These are phyloP conservation scores for Sanghuangporus baumii DNA, from an alignment of 1,284 basidiomycete species.

Conservation along the genomic window DNA sequence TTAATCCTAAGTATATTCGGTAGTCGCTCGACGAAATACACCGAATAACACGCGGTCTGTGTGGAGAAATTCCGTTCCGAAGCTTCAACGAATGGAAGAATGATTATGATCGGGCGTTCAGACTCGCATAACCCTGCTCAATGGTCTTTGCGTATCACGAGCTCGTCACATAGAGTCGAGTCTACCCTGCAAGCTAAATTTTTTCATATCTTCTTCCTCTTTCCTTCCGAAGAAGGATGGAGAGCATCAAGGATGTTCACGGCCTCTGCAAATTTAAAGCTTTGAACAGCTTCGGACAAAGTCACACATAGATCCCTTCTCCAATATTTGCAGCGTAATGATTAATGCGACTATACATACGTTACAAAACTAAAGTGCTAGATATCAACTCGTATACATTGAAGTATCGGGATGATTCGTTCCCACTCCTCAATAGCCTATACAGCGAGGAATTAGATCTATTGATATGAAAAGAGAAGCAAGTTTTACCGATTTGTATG, in stretches of 20 bases:
- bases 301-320: no score
- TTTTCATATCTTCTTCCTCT: no score
- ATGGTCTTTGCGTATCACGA: no score
- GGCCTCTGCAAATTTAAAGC: no score
- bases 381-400: conserved; percentile 83
- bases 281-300: no score
- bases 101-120: conserved; percentile 27
- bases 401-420: conserved; percentile 79
- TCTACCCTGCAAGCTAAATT: no score
- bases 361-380: conserved; percentile 29
- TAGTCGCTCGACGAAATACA: conserved; percentile 41
- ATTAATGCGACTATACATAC: neutral
- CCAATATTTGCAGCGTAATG: neutral
- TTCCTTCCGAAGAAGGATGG: no score
- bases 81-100: conserved; percentile 39
- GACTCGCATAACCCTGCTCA: neutral
- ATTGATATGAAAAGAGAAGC: neutral
- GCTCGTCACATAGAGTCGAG: no score
- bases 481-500: conserved; percentile 73
- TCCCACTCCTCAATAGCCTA: conserved; percentile 93
- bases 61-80: conserved; percentile 41
- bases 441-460: neutral
- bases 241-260: no score
- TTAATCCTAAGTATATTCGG: neutral
- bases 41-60: conserved; percentile 34